Evolutionary conservation across 208 protist genomes (phyloP), one percentile per base, ranked within the genome.

Genomic region (Leishmania amazonensis): DNA sequence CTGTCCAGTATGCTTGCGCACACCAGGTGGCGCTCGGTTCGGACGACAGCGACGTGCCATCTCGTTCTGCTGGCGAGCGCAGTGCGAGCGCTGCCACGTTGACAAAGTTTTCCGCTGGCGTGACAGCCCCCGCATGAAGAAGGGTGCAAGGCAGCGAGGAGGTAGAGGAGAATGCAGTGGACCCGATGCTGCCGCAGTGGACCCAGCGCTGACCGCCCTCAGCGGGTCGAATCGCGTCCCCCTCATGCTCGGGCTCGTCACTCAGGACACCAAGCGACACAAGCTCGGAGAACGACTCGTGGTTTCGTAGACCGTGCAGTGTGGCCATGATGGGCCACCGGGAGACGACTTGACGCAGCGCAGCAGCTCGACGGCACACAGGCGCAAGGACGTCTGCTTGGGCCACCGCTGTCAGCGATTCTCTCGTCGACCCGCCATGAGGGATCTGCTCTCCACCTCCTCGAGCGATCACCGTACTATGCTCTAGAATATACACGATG

Each of bases 1-100:
- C 88, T 0, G 91, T 92, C 81, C 86, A 92, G 75, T 91, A 94
- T 19, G 83, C 77, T 11, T 79, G 75, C 24, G 70, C 58, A 75
- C 80, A 83, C 79, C 82, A 81, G 28, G 71, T 49, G 38, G 77
- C 47, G 70, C 35, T 68, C 40, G 65, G 38, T 21, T 73, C 9
- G 19, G 64, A 64, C 2, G 75, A 35, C 15, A 3, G 11, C 11
- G 31, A n/a, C 13, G 45, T 11, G 3, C 53, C 65, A 0, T 73
- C 57, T 45, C 60, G 53, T 47, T 84, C 81, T 21, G 68, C 58
- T 35, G 68, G 75, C 1, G 76, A n/a, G 40, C 78, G 80, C 13
- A 85, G 49, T 2, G 81, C 75, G 28, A 85, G 38, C 38, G 81
- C 81, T 15, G n/a, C 28, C 31, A 85, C 81, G 60, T 85, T 85